Percentiles rank a stretch among this genome's conserved stretches.
phyloP scores from a whole-genome alignment of 441 rosid genomes.

The Erysimum cheiri region DNA sequence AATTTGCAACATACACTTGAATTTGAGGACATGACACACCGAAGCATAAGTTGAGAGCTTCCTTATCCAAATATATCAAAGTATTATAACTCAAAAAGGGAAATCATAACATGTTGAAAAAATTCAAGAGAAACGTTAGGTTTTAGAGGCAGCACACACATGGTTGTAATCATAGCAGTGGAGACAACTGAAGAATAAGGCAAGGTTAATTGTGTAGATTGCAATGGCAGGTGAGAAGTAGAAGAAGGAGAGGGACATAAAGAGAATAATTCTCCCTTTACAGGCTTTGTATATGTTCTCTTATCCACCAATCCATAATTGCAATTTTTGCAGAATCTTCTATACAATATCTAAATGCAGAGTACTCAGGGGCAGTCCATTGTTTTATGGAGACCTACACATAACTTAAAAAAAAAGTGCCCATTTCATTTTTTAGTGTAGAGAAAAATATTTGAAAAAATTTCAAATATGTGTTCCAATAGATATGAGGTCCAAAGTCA shows the following conservation, averaged over 20 bases:
- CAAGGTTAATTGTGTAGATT: conserved; percentile 29
- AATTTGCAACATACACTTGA: background rate
- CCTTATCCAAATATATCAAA: conserved; percentile 17
- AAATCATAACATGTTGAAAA: conserved; percentile 44
- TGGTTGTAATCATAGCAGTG: conserved; percentile 42
- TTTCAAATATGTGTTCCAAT: background rate
- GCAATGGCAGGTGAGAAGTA: conserved; percentile 42
- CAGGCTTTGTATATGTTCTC: conserved; percentile 35
- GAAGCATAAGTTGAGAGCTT: conserved; percentile 17
- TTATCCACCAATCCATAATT: conserved; percentile 39
- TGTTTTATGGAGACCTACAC: conserved; percentile 4
- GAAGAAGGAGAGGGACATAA: conserved; percentile 33
- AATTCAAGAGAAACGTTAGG: conserved; percentile 10
- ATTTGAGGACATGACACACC: conserved; percentile 23
- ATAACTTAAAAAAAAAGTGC: background rate
- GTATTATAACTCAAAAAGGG: conserved; percentile 22
- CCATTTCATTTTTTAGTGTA: background rate
- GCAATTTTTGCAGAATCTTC: conserved; percentile 11
- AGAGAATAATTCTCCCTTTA: conserved; percentile 40
- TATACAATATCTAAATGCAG: conserved; percentile 11
- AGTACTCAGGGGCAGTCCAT: background rate
- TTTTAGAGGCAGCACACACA: conserved; percentile 36
- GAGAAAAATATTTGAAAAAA: background rate
- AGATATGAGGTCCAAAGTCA: background rate
- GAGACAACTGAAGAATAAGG: conserved; percentile 37